Evolutionary conservation across 306 rosid genomes (phyloP).

Genomic region (Hippophae tibetana): DNA sequence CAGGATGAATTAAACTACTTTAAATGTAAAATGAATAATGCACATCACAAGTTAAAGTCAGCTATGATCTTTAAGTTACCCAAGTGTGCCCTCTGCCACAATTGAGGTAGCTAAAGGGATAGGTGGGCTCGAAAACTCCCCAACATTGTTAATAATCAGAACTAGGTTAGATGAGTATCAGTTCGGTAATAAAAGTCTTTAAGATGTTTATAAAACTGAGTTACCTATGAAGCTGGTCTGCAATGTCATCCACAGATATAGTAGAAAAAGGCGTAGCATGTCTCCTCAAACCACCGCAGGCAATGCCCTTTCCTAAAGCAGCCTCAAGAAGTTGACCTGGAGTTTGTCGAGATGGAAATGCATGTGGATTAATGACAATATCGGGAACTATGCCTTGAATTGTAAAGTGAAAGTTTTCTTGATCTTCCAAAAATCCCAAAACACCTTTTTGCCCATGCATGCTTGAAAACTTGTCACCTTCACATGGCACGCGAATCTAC

Average conservation of each 20-base stretch:
- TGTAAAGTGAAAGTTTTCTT: constrained; percentile 92
- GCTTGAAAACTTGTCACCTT: constrained; percentile 96
- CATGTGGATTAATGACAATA: constrained; percentile 91
- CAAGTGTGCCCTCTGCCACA: no score
- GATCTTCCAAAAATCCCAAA: constrained; percentile 79
- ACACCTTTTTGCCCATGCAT: constrained; percentile 99
- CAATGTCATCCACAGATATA: constrained; percentile 65
- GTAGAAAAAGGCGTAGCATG: constrained; percentile 90
- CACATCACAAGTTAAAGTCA: no score
- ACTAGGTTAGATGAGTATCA: no score
- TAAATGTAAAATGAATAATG: no score
- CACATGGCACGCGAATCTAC: constrained; percentile 89
- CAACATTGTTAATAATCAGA: no score
- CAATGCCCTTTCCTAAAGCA: constrained; percentile 93
- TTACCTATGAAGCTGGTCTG: constrained; percentile 88
- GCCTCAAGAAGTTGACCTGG: constrained; percentile 97
- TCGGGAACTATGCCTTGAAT: constrained; percentile 92
- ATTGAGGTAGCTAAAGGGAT: no score
- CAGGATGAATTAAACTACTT: no score
- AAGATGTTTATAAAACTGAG: not conserved
- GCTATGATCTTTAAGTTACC: no score
- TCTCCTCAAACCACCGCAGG: constrained; percentile 50
- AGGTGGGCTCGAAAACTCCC: no score
- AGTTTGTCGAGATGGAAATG: constrained; percentile 94
- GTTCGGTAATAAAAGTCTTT: no score